Base-by-base conservation (phyloP, 192 early-diverging fungal species). In the Lobosporangium transversale region DNA sequence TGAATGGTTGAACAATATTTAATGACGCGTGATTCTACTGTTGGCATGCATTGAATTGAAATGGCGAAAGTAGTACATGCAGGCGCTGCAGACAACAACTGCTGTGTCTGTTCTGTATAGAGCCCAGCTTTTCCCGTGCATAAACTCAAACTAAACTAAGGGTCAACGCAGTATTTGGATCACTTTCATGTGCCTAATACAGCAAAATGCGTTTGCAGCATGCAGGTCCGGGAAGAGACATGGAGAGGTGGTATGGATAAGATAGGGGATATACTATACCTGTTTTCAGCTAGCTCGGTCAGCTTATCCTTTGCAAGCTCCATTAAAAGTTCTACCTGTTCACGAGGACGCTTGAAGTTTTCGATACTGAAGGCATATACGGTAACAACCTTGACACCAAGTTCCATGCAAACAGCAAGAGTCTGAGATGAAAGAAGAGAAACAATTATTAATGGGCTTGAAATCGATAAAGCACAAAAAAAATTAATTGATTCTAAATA, bases 361-460 rank as follows among this genome's bases (percentile, higher is more conserved):
- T 98, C 96, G 48, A 97, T 95, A 57, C 94, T 96, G 84, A 99
- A 98, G 24, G 98, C 98, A 79, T 94, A 99, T 8, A 98, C 91
- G 30, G 94, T 97, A 15, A 99, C 94, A 5, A 87, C 85, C 53
- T 88, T 80, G 21, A 99, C 80, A 8, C 95, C 95, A 23, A 98
- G 84, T 12, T 91, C 80, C 75, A 95, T 87, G 68, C 94, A 98
- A 80, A 95, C 90, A 47, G 94, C 92, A 10, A 98, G 82, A 4
- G 89, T 88, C 92, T 95, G 67, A 20, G 45, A 33, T 23, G 10
- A 40, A 40, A 49, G 47, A 14, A 49, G 14, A 7, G 37, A 14
- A 14, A 49, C 47, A 49, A 49, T n/a, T n/a, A n/a, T n/a, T n/a
- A n/a, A n/a, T n/a, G n/a, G n/a, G n/a, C n/a, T n/a, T n/a, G n/a